phyloP scores from a whole-genome alignment of 768 basidiomycete species.

The Lyophyllum atratum region DNA sequence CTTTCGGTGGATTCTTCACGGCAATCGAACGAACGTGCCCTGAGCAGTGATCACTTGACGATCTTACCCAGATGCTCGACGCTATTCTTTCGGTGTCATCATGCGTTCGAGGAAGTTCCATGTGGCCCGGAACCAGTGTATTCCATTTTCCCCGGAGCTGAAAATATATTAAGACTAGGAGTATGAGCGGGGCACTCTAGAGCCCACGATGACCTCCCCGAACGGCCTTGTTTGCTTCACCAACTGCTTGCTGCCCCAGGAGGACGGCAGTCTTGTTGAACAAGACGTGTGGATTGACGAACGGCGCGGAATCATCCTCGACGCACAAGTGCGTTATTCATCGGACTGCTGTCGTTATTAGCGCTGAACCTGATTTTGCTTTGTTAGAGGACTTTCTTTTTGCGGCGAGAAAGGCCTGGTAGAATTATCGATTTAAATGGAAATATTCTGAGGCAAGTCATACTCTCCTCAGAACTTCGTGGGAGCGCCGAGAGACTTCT shows the following conservation, averaged over 20 bases:
- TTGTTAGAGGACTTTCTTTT: slow-evolving; percentile 66
- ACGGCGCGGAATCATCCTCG: slow-evolving; percentile 68
- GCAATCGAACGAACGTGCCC: slow-evolving; percentile 5
- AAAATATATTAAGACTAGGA: slow-evolving; percentile 5
- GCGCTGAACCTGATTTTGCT: slow-evolving; percentile 10
- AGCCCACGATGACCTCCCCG: slow-evolving; percentile 37
- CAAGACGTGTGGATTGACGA: slow-evolving; percentile 86
- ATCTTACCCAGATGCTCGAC: not conserved
- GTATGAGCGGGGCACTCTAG: not conserved
- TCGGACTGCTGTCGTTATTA: not conserved
- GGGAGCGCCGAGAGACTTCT: not conserved
- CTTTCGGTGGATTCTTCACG: slow-evolving; percentile 3
- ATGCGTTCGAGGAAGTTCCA: slow-evolving; percentile 13
- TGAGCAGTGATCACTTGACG: slow-evolving; percentile 1
- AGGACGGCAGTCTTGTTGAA: slow-evolving; percentile 75
- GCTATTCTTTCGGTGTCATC: slow-evolving; percentile 1
- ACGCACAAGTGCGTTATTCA: slow-evolving; percentile 60
- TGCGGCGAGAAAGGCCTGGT: slow-evolving; percentile 59
- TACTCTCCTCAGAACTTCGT: not conserved
- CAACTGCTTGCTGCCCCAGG: slow-evolving; percentile 77
- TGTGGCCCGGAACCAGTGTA: slow-evolving; percentile 16
- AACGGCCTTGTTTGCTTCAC: slow-evolving; percentile 86
- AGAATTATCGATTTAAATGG: slow-evolving; percentile 70
- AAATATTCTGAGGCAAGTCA: slow-evolving; percentile 69
- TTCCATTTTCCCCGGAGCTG: slow-evolving; percentile 12